Evolutionary conservation across 1,139 yeast species (phyloP), one percentile per base, ranked within the genome.

Genomic region (Taphrina sp.): DNA sequence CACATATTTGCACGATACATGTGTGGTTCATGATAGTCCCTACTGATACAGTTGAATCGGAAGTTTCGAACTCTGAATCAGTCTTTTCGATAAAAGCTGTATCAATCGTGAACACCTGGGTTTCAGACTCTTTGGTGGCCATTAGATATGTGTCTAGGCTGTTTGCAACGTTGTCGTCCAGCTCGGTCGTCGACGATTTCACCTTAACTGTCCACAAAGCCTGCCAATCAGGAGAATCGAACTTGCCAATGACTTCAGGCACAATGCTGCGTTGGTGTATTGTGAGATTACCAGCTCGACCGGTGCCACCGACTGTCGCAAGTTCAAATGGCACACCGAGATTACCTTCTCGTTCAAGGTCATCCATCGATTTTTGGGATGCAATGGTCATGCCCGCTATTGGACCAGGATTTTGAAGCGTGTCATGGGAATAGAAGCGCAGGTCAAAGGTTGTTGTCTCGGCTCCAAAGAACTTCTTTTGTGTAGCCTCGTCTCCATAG

Each of bases 1-100:
- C 79, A 0, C 94, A 83, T 0, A 88, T 81, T 66, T 89, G 96
- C 14, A 87, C 76, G 46, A 87, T 80, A 60, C 79, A 75, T 60
- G 80, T 77, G 1, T 82, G 82, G 29, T 76, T 76, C 57, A 79
- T 74, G 59, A 84, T 70, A 56, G 80, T 81, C 38, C 80, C 85
- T 64, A 86, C 82, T 33, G 81, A 80, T 12, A 88, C 74, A 0
- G 95, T 88, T 10, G 77, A 72, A 37, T 81, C 82, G 57, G 81
- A 76, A 59, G 81, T 79, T 58, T 81, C 76, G 65, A 88, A 84
- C 61, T 81, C 83, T 46, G 81, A 78, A 12, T 82, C 76, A 55
- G 79, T 80, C 59, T 83, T 72, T 55, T 85, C 77, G 36, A 82
- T 77, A 68, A 85, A 86, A 29, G 82, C 77, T 52, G 83, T 82